Evolutionary conservation across 805 yeast genomes (phyloP).

Genomic region (Candida ficus): DNA sequence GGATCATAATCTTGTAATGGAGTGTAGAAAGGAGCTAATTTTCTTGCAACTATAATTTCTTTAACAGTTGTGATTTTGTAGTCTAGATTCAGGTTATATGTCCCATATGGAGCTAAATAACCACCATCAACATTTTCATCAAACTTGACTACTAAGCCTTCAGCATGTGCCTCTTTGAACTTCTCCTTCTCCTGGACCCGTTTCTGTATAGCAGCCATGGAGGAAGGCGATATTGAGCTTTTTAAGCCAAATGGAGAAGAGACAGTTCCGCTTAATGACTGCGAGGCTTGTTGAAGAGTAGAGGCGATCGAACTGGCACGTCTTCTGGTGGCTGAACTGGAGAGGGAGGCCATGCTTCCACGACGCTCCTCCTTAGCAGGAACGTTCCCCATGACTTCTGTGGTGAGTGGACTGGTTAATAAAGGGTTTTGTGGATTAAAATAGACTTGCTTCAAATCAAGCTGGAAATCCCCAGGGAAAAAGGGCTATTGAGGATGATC

Average conservation of each 20-base stretch:
- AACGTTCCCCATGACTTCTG: constrained; percentile 40
- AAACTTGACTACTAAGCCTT: constrained; percentile 52
- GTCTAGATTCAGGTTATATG: constrained; percentile 68
- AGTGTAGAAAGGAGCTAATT: constrained; percentile 83
- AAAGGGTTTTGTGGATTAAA: background rate
- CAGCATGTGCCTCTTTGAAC: constrained; percentile 47
- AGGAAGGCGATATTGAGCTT: constrained; percentile 29
- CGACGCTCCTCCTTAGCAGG: constrained; percentile 38
- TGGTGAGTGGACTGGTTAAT: no score
- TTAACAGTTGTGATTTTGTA: constrained; percentile 73
- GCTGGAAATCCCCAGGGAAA: no score
- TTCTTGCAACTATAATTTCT: constrained; percentile 59
- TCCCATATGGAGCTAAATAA: constrained; percentile 85
- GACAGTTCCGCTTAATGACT: constrained; percentile 1
- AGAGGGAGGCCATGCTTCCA: constrained; percentile 4
- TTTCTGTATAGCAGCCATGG: background rate
- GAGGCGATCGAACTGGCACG: constrained; percentile 15
- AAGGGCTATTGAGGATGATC: no score
- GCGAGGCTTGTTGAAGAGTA: constrained; percentile 11
- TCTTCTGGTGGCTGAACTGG: constrained; percentile 10
- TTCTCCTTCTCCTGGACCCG: constrained; percentile 46
- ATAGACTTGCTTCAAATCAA: no score
- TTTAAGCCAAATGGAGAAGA: constrained; percentile 16
- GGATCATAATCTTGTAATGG: constrained; percentile 80
- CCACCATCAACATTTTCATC: constrained; percentile 91